Conservation (phyloP, 805 yeast genomes). For the Saccharomycopsis oosterbeekiorum region DNA sequence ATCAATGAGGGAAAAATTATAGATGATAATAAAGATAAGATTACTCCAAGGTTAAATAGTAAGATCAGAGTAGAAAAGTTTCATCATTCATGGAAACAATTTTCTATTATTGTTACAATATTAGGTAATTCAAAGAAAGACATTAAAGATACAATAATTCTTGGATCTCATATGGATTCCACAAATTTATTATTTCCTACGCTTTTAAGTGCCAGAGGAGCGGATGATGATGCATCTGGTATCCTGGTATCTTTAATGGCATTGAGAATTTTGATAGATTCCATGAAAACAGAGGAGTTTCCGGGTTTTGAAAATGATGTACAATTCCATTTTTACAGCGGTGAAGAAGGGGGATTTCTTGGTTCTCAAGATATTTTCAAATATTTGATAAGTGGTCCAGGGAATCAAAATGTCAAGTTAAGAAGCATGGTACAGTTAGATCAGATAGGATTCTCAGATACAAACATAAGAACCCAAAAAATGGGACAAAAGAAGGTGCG, state of each 20-base stretch:
- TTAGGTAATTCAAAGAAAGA: conserved; percentile 28
- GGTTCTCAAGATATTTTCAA: conserved; percentile 75
- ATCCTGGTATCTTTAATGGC: conserved; percentile 62
- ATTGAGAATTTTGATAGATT: conserved; percentile 21
- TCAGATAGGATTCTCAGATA: conserved; percentile 74
- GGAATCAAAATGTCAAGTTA: not conserved
- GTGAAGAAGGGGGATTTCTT: conserved; percentile 85
- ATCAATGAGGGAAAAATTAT: not conserved
- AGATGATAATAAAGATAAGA: conserved; percentile 16
- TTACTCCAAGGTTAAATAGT: conserved; percentile 24
- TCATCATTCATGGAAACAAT: conserved; percentile 71
- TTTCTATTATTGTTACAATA: conserved; percentile 59
- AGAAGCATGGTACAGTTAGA: conserved; percentile 75
- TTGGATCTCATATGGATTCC: conserved; percentile 89
- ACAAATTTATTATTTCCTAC: conserved; percentile 64
- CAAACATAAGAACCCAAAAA: conserved; percentile 30
- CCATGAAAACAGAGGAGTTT: conserved; percentile 21
- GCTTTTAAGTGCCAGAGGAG: conserved; percentile 75
- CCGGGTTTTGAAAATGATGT: conserved; percentile 54
- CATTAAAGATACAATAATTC: conserved; percentile 44
- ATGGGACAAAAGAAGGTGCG: conserved; percentile 18
- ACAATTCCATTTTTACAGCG: conserved; percentile 91
- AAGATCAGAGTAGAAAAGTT: conserved; percentile 39
- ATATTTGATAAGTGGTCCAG: not conserved
- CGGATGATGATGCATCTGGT: conserved; percentile 92